phyloP scores from a whole-genome alignment of 306 rosid genomes.

The Citrullus colocynthis region DNA sequence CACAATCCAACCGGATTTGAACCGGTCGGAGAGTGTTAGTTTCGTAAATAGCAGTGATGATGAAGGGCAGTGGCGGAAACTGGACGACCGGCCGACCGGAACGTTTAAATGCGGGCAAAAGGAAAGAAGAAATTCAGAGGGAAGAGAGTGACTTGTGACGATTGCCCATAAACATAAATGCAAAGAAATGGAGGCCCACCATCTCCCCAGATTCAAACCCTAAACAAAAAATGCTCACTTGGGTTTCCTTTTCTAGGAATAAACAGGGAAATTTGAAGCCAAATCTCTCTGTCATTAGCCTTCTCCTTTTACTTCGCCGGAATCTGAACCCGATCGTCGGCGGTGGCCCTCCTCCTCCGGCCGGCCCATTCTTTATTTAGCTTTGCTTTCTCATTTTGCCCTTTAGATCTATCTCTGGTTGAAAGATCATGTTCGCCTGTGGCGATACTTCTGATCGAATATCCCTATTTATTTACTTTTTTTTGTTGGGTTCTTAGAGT shows the following conservation, averaged over 20 bases:
- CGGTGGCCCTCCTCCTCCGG: background rate
- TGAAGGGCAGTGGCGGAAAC: background rate
- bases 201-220: slow-evolving; percentile 7
- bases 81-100: slow-evolving; percentile 20
- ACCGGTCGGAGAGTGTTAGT: background rate
- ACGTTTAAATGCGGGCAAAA: slow-evolving; percentile 33
- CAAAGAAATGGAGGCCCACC: slow-evolving; percentile 8
- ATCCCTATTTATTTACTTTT: background rate
- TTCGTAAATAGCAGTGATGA: background rate
- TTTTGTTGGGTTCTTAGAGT: background rate
- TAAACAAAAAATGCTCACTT: background rate
- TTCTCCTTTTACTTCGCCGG: background rate
- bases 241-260: background rate
- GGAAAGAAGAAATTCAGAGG: slow-evolving; percentile 1
- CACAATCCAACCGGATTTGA: background rate
- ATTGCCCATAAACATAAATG: slow-evolving; percentile 23
- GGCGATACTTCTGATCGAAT: background rate
- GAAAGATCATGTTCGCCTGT: background rate
- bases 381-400: background rate
- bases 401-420: background rate
- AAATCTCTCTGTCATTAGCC: background rate
- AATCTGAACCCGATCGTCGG: background rate
- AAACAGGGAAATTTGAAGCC: background rate
- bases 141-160: slow-evolving; percentile 25
- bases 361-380: background rate